Percentiles rank a stretch among this genome's conserved stretches.
These are phyloP conservation scores for Volvox reticuliferus DNA, from an alignment of 139 green algal genomes.

Conservation along the genomic window DNA sequence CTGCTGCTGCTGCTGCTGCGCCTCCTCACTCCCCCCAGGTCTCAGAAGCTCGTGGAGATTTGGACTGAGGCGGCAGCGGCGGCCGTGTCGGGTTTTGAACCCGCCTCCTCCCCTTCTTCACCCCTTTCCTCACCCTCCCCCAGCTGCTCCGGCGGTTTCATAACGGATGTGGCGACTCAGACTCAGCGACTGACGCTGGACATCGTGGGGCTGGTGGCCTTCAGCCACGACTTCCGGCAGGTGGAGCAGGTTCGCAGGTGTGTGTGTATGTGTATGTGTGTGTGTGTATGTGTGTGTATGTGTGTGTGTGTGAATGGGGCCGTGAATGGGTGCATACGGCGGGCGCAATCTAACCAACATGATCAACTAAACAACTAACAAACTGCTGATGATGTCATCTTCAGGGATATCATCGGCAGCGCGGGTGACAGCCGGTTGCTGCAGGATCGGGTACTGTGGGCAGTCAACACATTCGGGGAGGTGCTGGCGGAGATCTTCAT, in stretches of 20 bases:
- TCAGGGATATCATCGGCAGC: constrained; percentile 44
- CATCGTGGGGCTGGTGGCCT: constrained; percentile 76
- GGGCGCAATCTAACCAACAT: no score
- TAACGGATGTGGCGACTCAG: constrained; percentile 72
- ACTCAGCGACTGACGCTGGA: constrained; percentile 83
- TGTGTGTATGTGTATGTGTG: neutral
- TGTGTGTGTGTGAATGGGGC: no score
- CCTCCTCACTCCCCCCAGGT: constrained; percentile 35
- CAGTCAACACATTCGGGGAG: constrained; percentile 75
- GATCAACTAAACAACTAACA: neutral
- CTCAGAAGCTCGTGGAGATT: constrained; percentile 56
- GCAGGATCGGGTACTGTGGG: constrained; percentile 71
- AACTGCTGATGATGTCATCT: neutral
- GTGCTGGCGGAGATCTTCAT: constrained; percentile 82
- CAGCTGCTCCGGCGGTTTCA: constrained; percentile 6
- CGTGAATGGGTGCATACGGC: no score
- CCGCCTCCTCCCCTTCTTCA: neutral
- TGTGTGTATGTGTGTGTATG: no score
- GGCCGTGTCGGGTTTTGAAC: neutral
- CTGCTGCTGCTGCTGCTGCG: neutral
- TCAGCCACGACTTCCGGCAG: constrained; percentile 79
- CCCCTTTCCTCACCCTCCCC: neutral
- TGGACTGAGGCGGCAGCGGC: constrained; percentile 24
- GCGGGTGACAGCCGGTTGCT: constrained; percentile 34
- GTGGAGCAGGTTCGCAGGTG: constrained; percentile 31